These are phyloP conservation scores for Xylariaceae sp. DNA, from an alignment of 2,329 filamentous ascomycete genomes.

Conservation along the genomic window DNA sequence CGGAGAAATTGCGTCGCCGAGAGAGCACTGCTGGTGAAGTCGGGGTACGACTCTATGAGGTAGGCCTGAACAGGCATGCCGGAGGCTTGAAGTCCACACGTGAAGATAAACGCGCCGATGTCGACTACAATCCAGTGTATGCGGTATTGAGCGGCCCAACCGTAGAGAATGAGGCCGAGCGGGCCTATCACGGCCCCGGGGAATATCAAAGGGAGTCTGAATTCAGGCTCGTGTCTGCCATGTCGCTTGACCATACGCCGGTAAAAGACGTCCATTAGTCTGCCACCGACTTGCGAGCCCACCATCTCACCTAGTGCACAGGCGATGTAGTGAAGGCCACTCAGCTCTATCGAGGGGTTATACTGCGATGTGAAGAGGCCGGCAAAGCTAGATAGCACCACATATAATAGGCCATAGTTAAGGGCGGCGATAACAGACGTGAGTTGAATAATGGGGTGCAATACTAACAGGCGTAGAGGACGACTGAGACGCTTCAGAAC, in stretches of 20 bases:
- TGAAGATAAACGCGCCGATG: slow-evolving; percentile 33
- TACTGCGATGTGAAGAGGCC: slow-evolving; percentile 54
- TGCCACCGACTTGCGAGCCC: slow-evolving; percentile 46
- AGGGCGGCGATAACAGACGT: slow-evolving; percentile 53
- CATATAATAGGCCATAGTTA: slow-evolving; percentile 60
- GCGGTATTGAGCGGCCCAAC: slow-evolving; percentile 39
- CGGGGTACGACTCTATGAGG: slow-evolving; percentile 43
- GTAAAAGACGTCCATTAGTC: slow-evolving; percentile 42
- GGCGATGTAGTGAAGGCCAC: slow-evolving; percentile 62
- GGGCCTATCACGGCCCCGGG: slow-evolving; percentile 44
- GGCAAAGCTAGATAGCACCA: slow-evolving; percentile 60
- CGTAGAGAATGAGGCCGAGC: slow-evolving; percentile 40
- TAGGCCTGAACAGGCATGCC: slow-evolving; percentile 37
- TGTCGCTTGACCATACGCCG: slow-evolving; percentile 10
- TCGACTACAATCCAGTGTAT: slow-evolving; percentile 40
- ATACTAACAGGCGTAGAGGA: slow-evolving; percentile 52
- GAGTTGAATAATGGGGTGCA: slow-evolving; percentile 58
- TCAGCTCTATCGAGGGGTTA: slow-evolving; percentile 51
- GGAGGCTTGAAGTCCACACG: slow-evolving; percentile 34
- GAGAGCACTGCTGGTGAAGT: slow-evolving; percentile 45
- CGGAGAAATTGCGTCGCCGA: slow-evolving; percentile 44
- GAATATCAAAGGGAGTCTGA: slow-evolving; percentile 57
- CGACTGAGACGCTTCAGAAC: slow-evolving; percentile 39
- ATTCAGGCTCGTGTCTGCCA: slow-evolving; percentile 47
- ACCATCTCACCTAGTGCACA: slow-evolving; percentile 59